Base-by-base conservation (phyloP, 768 basidiomycete species). In the Chalciporus chontae region DNA sequence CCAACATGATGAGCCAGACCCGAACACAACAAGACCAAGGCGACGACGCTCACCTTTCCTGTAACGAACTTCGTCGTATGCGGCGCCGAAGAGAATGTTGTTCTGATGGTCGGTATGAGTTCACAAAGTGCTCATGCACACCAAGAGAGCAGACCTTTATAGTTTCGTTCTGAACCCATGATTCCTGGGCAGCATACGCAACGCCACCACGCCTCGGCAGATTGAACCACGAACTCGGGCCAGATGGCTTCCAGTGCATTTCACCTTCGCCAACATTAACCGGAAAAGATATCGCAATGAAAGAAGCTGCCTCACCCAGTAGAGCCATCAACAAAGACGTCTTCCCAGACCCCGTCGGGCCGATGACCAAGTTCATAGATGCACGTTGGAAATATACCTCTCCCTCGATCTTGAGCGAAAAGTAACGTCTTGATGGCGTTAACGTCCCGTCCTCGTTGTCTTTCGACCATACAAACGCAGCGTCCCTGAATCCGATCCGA, bases 131-230 rank as follows among this genome's bases (percentile, higher is more conserved):
- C 27, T 10, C 27, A 10, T 29, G 8, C 8, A 29, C 10, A 10
- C 7, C 5, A 2, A 29, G 27, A 29, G 8, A 6, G 10, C 85
- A 56, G 88, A 90, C 64, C 84, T 78, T 3, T 3, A 29, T 29
- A 10, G 27, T 29, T 1, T 29, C 27, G 10, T 29, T 29, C 27
- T 29, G 27, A 29, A 90, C 83, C 88, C 88, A 94, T 5, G 85
- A 81, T 61, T 90, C 87, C 63, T 94, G 90, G 5, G 84, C 84
- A 9, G 85, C 85, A 62, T 87, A 90, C 1, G 87, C 81, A 39
- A 93, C 75, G 3, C 89, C 87, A 2, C 74, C 74, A 4, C 69
- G 69, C 2, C 87, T 71, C 24, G 89, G 88, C 8, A 91, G 75
- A 52, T 78, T 80, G 66, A 76, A 86, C 76, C 79, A 85, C 0